These are phyloP conservation scores for Trichocladium uniseriatum DNA, from an alignment of 495 filamentous ascomycete genomes.

Conservation along the genomic window DNA sequence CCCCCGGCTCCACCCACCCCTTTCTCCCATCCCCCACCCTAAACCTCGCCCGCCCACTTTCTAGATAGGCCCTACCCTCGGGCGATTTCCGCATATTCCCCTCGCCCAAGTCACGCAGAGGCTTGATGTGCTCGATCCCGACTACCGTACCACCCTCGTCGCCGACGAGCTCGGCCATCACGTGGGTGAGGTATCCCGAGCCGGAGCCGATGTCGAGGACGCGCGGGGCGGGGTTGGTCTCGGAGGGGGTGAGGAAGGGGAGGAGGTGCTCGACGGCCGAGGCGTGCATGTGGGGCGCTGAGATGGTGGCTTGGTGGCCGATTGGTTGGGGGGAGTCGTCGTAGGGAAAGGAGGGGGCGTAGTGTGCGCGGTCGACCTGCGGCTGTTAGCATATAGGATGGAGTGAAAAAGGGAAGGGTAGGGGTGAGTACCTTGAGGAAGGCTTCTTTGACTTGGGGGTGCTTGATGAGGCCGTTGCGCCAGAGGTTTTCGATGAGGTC, in stretches of 20 bases:
- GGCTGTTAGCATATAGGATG: neutral
- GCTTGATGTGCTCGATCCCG: slow-evolving; percentile 81
- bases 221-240: slow-evolving; percentile 29
- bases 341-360: slow-evolving; percentile 59
- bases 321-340: slow-evolving; percentile 86
- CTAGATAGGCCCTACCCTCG: slow-evolving; percentile 54
- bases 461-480: slow-evolving; percentile 60
- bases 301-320: slow-evolving; percentile 82
- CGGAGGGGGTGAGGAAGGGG: slow-evolving; percentile 44
- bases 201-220: slow-evolving; percentile 89
- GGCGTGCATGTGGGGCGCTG: slow-evolving; percentile 96
- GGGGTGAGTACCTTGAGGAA: slow-evolving; percentile 53
- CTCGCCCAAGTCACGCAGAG: slow-evolving; percentile 62
- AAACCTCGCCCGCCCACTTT: slow-evolving; percentile 56
- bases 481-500: slow-evolving; percentile 74
- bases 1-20: slow-evolving; percentile 50
- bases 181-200: slow-evolving; percentile 84
- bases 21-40: slow-evolving; percentile 72
- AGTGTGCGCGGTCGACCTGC: slow-evolving; percentile 86
- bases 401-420: neutral
- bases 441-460: slow-evolving; percentile 60
- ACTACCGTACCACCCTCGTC: slow-evolving; percentile 50
- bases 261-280: slow-evolving; percentile 61
- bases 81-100: slow-evolving; percentile 64
- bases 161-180: slow-evolving; percentile 71